Percentiles rank a stretch among this genome's conserved stretches.
phyloP scores from a whole-genome alignment of 1,284 basidiomycete genomes.

The Sutorius eximius region DNA sequence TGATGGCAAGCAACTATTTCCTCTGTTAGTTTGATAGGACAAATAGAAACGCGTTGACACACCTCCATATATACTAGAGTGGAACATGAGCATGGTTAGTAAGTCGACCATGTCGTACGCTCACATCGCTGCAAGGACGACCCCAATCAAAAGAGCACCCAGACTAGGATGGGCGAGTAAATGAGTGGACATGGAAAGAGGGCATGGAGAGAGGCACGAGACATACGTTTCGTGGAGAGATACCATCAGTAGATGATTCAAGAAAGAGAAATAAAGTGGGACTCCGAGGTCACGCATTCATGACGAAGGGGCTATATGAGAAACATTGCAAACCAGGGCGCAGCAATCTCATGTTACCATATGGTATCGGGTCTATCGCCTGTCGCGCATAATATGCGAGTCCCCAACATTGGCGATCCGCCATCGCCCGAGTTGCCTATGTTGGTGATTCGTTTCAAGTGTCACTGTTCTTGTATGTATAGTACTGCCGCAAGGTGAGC shows the following conservation, averaged over 20 bases:
- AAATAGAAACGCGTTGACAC: slow-evolving; percentile 4
- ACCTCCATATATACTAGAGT: slow-evolving; percentile 53
- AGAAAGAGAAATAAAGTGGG: neutral
- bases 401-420: neutral
- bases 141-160: slow-evolving; percentile 51
- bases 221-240: slow-evolving; percentile 23
- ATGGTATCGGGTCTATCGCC: neutral
- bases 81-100: neutral
- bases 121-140: slow-evolving; percentile 47
- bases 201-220: too few relatives aligned
- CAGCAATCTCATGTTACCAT: neutral
- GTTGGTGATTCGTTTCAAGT: neutral
- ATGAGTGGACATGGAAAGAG: neutral
- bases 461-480: neutral
- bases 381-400: neutral
- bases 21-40: neutral
- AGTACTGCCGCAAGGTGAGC: neutral
- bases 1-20: slow-evolving; percentile 53
- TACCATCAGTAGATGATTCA: slow-evolving; percentile 15
- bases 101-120: slow-evolving; percentile 12
- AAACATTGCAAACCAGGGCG: neutral
- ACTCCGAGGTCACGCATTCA: neutral
- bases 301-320: slow-evolving; percentile 4
- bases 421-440: neutral
- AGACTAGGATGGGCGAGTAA: slow-evolving; percentile 33